Evolutionary conservation across 768 basidiomycete genomes (phyloP).

Genomic region (Rhodotorula graminis): DNA sequence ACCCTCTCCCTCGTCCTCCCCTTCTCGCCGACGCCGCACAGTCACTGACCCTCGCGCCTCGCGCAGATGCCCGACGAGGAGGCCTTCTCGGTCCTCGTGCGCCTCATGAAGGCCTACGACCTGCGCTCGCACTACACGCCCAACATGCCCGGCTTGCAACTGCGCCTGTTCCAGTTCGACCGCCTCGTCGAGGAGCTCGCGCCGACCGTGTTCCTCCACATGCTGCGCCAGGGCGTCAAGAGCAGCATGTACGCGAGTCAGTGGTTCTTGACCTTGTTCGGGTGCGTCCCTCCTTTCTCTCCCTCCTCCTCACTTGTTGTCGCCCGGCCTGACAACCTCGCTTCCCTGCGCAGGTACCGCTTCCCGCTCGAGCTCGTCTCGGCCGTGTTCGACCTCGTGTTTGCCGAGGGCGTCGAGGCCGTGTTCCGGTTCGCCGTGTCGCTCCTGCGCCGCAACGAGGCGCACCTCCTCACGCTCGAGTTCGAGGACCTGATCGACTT

Average conservation of each 20-base stretch:
- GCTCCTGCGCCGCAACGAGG: conserved; percentile 82
- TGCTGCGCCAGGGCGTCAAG: conserved; percentile 87
- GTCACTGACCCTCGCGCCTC: not conserved
- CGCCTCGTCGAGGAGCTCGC: conserved; percentile 85
- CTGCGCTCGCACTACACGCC: conserved; percentile 95
- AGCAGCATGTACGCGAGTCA: conserved; percentile 98
- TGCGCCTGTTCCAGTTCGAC: conserved; percentile 87
- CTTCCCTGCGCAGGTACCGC: conserved; percentile 50
- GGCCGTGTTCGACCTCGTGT: conserved; percentile 90
- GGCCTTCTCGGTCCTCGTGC: conserved; percentile 88
- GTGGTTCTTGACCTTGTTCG: conserved; percentile 97
- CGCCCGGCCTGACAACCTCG: no score
- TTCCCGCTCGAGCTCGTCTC: conserved; percentile 93
- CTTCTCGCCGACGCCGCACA: not conserved
- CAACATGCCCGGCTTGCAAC: conserved; percentile 95
- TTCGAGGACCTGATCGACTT: conserved; percentile 87
- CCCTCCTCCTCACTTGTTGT: conserved; percentile 1
- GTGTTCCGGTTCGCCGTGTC: conserved; percentile 91
- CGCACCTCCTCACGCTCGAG: conserved; percentile 67
- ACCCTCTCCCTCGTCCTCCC: not conserved
- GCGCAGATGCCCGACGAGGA: conserved; percentile 97
- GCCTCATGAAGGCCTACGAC: conserved; percentile 94
- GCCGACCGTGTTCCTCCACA: conserved; percentile 87
- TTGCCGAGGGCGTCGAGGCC: conserved; percentile 94
- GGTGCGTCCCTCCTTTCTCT: conserved; percentile 59